phyloP scores from a whole-genome alignment of 768 basidiomycete species.

The Tephrocybe sp. region DNA sequence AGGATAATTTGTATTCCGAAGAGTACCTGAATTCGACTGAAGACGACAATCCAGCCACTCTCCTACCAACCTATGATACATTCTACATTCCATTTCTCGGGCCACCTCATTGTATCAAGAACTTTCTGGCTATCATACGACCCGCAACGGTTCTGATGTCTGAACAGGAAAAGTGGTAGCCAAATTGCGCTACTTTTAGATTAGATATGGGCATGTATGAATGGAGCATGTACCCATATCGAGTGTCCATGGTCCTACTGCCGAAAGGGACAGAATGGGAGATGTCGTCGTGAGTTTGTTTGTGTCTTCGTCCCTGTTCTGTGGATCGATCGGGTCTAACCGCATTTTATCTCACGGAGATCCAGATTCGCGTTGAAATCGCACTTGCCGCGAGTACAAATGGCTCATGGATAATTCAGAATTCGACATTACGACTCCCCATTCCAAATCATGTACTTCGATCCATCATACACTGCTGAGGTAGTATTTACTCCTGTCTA shows the following conservation, averaged over 20 bases:
- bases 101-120: too few relatives aligned
- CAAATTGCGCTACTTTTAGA: conserved; percentile 10
- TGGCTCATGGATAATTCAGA: not conserved
- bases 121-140: too few relatives aligned
- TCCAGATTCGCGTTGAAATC: conserved; percentile 7
- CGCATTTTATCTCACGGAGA: conserved; percentile 5
- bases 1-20: not conserved
- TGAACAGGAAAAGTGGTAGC: too few relatives aligned
- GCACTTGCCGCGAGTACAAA: conserved; percentile 1
- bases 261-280: conserved; percentile 3
- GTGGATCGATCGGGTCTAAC: conserved; percentile 13
- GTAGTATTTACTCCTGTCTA: not conserved
- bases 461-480: not conserved
- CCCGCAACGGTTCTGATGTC: too few relatives aligned
- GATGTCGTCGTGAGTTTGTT: conserved; percentile 4
- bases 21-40: conserved; percentile 9
- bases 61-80: too few relatives aligned
- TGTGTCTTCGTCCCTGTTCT: conserved; percentile 2
- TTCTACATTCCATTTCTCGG: too few relatives aligned
- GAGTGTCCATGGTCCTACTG: conserved; percentile 6
- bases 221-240: conserved; percentile 14
- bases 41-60: not conserved
- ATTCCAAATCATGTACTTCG: not conserved
- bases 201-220: conserved; percentile 3
- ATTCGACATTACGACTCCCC: too few relatives aligned